Evolutionary conservation across 2,329 filamentous ascomycete genomes (phyloP), one percentile per base, ranked within the genome.

Genomic region (Scortechinia acanthostroma): DNA sequence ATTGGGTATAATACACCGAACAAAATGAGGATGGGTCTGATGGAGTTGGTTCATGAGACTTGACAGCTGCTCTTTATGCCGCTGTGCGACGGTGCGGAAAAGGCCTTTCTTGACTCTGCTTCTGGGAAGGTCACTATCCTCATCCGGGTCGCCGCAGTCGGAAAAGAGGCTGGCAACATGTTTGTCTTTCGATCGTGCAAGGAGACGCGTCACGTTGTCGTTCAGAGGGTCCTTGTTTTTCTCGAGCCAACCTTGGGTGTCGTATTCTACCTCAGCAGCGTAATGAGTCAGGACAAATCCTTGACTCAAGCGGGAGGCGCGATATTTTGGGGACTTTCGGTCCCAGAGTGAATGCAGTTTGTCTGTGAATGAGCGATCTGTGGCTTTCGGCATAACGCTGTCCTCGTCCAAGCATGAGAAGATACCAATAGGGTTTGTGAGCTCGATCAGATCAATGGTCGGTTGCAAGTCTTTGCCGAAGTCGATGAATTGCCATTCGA

Each of bases 401-500:
- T 98, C 93, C 65, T 98, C 93, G 53, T 98, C 93, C 15, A 98
- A 73, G 58, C 94, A 98, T 0, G 93, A 97, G 64, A 98, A 98
- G 55, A 98, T 95, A 70, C 93, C 94, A 47, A 98, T 98, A 0
- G 93, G 93, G 54, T 98, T 98, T 0, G 93, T 79, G 23, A 98
- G 65, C 64, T 98, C 93, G 51, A 98, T 98, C 40, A 98, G 74
- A 56, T 98, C 93, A 54, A 98, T 98, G 0, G 93, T 98, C 0
- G 93, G 93, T 61, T 98, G 94, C 21, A 98, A 73, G 58, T 98
- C 93, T 49, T 91, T 90, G 16, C 93, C 93, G 59, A 98, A 98
- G 63, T 98, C 93, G 58, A 98, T 98, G 61, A 98, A 98, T 58
- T 97, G 90, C 93, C 93, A 98, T 65, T 98, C 93, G 53, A 98